A percentile compares a stretch with the other conserved stretches of the same genome.
Conservation (phyloP, 2,329 filamentous ascomycete species). For the Zalaria sp. region DNA sequence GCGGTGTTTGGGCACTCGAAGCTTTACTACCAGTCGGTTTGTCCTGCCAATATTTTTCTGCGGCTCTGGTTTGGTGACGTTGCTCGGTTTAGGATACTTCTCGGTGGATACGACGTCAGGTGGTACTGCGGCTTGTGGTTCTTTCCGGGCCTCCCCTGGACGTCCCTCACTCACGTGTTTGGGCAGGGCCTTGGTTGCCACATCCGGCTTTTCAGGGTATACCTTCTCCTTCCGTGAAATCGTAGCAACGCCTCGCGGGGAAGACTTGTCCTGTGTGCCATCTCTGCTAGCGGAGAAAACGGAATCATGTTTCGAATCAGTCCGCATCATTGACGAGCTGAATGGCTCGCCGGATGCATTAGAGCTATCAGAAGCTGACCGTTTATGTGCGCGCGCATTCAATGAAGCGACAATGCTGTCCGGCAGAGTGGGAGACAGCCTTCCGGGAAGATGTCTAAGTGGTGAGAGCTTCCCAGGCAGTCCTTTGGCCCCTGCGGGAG, state of each 20-base stretch:
- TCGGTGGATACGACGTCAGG: too few species aligned
- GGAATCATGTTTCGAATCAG: constrained; percentile 4
- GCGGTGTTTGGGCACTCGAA: neutral
- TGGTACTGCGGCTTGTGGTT: too few species aligned
- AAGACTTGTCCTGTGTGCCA: neutral
- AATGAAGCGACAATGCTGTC: constrained; percentile 40
- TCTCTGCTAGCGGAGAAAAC: neutral
- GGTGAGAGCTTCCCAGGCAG: neutral
- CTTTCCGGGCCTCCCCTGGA: too few species aligned
- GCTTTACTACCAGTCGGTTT: too few species aligned
- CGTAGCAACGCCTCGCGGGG: neutral
- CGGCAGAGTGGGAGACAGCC: constrained; percentile 45
- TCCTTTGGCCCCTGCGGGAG: neutral
- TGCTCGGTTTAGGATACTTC: too few species aligned
- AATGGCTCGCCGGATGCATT: constrained; percentile 3
- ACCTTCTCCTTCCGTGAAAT: too few species aligned
- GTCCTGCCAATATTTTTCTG: too few species aligned
- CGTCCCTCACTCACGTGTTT: too few species aligned
- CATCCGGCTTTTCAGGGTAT: too few species aligned
- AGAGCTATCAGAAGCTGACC: constrained; percentile 8
- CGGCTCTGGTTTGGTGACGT: too few species aligned
- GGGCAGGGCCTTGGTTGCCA: too few species aligned
- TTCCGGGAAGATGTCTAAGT: constrained; percentile 22
- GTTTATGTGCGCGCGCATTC: constrained; percentile 19
- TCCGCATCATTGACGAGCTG: neutral